Evolutionary conservation across 2,329 filamentous ascomycete genomes (phyloP).

Genomic region (Talaromyces atroroseus): DNA sequence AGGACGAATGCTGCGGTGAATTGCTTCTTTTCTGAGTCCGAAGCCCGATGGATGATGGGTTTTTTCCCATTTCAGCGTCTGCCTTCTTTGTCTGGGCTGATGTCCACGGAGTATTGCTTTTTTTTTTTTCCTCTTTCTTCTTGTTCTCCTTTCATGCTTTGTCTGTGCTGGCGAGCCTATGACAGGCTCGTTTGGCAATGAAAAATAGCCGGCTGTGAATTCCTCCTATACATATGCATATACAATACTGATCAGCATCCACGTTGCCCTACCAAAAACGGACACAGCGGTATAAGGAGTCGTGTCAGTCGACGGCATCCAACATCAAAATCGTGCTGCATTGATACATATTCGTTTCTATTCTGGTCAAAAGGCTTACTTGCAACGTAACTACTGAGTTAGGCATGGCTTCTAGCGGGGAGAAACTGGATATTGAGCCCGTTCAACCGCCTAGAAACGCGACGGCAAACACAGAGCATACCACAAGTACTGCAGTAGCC

Average conservation of each 20-base stretch:
- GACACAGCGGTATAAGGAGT: too few species aligned
- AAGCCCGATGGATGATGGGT: not conserved
- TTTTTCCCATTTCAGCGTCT: not conserved
- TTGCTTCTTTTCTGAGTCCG: not conserved
- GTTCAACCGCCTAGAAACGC: not conserved
- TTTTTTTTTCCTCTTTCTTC: too few species aligned
- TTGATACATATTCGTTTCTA: not conserved
- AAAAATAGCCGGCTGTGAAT: too few species aligned
- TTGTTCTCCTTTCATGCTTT: too few species aligned
- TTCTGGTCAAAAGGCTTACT: not conserved
- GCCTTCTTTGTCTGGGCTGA: not conserved
- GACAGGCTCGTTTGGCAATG: too few species aligned
- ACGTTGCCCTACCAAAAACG: too few species aligned
- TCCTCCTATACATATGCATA: too few species aligned
- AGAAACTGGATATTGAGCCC: not conserved
- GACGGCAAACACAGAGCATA: not conserved
- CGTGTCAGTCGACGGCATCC: too few species aligned
- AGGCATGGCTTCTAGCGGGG: not conserved
- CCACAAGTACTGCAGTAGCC: not conserved
- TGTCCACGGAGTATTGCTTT: too few species aligned
- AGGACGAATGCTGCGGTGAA: too few species aligned
- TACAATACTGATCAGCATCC: too few species aligned
- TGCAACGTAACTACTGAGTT: not conserved
- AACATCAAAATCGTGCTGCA: not conserved
- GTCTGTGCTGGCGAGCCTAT: too few species aligned